Conservation (phyloP, 768 basidiomycete genomes). For the Boletus patriciae region DNA sequence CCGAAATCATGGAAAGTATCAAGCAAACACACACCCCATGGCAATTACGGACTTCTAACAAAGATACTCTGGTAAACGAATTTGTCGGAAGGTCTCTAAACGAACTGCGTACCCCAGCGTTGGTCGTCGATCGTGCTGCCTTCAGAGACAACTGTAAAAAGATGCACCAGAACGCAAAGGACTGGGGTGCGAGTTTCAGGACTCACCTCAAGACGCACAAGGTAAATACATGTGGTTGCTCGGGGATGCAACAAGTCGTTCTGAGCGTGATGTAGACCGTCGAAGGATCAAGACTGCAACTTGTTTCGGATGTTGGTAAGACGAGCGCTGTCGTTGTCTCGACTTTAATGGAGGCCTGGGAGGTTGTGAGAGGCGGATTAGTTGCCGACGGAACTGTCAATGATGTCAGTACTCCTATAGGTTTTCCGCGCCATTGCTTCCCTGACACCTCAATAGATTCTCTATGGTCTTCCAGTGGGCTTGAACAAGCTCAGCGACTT, state of each 20-base stretch:
- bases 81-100: constrained; percentile 60
- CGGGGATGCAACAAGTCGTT: neutral
- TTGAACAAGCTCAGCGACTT: constrained; percentile 73
- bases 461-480: constrained; percentile 76
- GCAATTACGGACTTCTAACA: constrained; percentile 42
- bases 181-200: constrained; percentile 71
- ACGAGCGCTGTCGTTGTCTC: constrained; percentile 72
- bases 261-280: constrained; percentile 49
- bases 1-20: constrained; percentile 22
- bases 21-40: constrained; percentile 50
- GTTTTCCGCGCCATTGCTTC: neutral
- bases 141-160: constrained; percentile 72
- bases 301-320: constrained; percentile 51
- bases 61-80: constrained; percentile 48
- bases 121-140: constrained; percentile 70
- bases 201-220: constrained; percentile 88
- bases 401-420: constrained; percentile 55
- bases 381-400: constrained; percentile 71
- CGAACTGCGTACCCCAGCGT: constrained; percentile 69
- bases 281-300: constrained; percentile 73
- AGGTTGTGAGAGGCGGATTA: constrained; percentile 63
- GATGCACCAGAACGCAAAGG: constrained; percentile 67
- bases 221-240: constrained; percentile 37
- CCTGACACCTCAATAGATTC: constrained; percentile 49
- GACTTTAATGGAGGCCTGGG: constrained; percentile 83